Evolutionary conservation across 768 basidiomycete species (phyloP).

Genomic region (Wakefieldia striispora): DNA sequence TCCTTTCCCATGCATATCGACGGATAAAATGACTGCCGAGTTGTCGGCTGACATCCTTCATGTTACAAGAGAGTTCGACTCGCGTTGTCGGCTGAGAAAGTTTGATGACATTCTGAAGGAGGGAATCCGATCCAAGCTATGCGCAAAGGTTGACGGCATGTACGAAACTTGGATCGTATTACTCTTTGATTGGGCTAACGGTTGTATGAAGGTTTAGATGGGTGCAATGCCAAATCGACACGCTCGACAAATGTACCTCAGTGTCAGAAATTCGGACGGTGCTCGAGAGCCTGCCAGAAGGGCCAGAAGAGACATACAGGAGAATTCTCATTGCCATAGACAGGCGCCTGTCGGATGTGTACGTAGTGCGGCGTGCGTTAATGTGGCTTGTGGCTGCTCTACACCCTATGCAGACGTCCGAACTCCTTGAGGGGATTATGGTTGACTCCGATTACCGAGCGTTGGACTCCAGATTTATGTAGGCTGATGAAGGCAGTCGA

Average conservation of each 20-base stretch:
- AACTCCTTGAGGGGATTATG: constrained; percentile 8
- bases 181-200: background rate
- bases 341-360: background rate
- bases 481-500: background rate
- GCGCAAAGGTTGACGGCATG: too few relatives aligned
- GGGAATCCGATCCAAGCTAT: background rate
- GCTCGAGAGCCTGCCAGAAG: constrained; percentile 10
- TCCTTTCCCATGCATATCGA: constrained; percentile 6
- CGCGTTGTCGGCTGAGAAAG: background rate
- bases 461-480: constrained; percentile 3
- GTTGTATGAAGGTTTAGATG: constrained; percentile 10
- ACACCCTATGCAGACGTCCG: constrained; percentile 6
- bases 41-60: constrained; percentile 10
- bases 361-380: background rate
- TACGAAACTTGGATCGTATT: too few relatives aligned
- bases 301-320: constrained; percentile 22
- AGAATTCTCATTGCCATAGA: constrained; percentile 17
- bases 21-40: background rate
- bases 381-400: constrained; percentile 12
- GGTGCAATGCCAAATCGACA: constrained; percentile 18
- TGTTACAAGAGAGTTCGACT: constrained; percentile 7
- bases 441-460: background rate
- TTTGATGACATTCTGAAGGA: background rate
- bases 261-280: background rate
- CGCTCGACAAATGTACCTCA: background rate